Conservation (phyloP, 345 rosid species). For the Eucalyptus marginata region DNA sequence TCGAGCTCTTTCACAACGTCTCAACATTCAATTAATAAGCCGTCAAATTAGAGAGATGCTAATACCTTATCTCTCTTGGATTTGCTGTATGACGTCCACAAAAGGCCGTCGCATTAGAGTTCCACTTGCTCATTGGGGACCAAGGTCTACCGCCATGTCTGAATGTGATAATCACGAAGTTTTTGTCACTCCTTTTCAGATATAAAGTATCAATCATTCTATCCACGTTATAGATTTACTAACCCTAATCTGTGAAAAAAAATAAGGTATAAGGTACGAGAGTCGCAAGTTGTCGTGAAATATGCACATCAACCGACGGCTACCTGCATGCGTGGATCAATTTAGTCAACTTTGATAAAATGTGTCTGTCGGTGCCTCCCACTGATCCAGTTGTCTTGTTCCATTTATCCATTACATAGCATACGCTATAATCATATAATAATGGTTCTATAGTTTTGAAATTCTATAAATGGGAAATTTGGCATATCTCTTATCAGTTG, state of each 20-base stretch:
- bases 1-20: background rate
- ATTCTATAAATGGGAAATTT: background rate
- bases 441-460: background rate
- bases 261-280: background rate
- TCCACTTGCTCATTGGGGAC: background rate
- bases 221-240: background rate
- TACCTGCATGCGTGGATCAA: background rate
- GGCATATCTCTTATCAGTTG: background rate
- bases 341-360: background rate
- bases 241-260: background rate
- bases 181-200: background rate
- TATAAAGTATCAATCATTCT: background rate
- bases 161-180: background rate
- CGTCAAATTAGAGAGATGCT: background rate
- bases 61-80: background rate
- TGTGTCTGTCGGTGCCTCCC: background rate
- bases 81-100: background rate
- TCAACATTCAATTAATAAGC: background rate
- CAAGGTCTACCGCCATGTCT: background rate
- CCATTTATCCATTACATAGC: background rate
- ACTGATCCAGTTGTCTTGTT: background rate
- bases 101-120: background rate
- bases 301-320: background rate
- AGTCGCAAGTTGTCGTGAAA: background rate
- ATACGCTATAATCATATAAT: background rate